phyloP scores from a whole-genome alignment of 495 filamentous ascomycete species.

The Hypoxylon fuscum region DNA sequence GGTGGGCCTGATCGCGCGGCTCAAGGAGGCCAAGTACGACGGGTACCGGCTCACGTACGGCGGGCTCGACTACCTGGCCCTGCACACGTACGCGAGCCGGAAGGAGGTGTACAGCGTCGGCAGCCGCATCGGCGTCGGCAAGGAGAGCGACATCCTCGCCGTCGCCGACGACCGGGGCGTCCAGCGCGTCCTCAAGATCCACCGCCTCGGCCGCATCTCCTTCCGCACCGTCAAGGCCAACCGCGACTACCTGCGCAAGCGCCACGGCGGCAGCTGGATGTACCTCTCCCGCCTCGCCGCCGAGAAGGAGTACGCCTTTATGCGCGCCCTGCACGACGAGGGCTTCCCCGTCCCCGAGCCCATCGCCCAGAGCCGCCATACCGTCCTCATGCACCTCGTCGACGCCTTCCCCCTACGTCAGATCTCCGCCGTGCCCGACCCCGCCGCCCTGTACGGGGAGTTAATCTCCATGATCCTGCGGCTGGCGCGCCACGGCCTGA shows the following conservation, averaged over 20 bases:
- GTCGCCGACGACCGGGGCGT: constrained; percentile 73
- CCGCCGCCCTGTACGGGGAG: constrained; percentile 82
- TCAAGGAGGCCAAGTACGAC: constrained; percentile 97
- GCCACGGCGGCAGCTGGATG: constrained; percentile 86
- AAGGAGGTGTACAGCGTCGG: constrained; percentile 87
- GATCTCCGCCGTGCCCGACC: constrained; percentile 79
- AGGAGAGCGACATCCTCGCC: constrained; percentile 95
- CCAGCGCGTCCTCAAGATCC: constrained; percentile 87
- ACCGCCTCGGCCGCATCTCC: constrained; percentile 93
- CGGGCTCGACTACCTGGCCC: constrained; percentile 93
- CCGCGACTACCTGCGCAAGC: constrained; percentile 91
- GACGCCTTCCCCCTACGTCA: constrained; percentile 90
- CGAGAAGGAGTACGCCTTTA: constrained; percentile 90
- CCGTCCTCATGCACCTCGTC: constrained; percentile 91
- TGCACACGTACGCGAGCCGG: constrained; percentile 84
- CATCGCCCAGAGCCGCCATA: constrained; percentile 87
- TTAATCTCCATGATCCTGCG: constrained; percentile 86
- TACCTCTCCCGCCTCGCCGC: constrained; percentile 94
- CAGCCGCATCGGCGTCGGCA: constrained; percentile 94
- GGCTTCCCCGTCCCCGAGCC: constrained; percentile 91
- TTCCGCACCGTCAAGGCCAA: constrained; percentile 96
- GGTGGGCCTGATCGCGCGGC: constrained; percentile 86
- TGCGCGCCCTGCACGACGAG: constrained; percentile 82
- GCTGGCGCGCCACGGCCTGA: constrained; percentile 87
- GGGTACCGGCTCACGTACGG: constrained; percentile 97